These are phyloP conservation scores for Adansonia grandidieri DNA, from an alignment of 441 rosid species.

Conservation along the genomic window DNA sequence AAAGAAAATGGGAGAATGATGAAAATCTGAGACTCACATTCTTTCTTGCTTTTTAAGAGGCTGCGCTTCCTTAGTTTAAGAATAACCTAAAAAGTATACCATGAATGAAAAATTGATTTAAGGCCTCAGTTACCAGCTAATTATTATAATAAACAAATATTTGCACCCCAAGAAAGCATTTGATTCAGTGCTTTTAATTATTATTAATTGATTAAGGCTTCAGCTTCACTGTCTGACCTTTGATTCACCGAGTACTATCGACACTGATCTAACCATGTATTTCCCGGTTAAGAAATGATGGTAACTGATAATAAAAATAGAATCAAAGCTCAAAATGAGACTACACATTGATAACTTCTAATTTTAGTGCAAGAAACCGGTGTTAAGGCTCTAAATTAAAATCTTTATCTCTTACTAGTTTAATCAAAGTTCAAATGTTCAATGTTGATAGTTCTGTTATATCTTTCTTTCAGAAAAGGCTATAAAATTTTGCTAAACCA, in stretches of 20 bases:
- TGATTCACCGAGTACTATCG: conserved; percentile 52
- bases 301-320: background rate
- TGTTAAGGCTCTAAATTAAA: background rate
- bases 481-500: conserved; percentile 47
- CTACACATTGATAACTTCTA: background rate
- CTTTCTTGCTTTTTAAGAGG: conserved; percentile 68
- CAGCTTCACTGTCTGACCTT: conserved; percentile 49
- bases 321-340: background rate
- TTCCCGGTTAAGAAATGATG: conserved; percentile 52
- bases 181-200: background rate
- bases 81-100: conserved; percentile 55
- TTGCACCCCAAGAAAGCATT: background rate
- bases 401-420: background rate
- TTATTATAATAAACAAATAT: background rate
- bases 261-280: conserved; percentile 64
- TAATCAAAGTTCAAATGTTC: background rate
- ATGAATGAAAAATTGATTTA: background rate
- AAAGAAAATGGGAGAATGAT: conserved; percentile 5
- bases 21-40: conserved; percentile 48
- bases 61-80: conserved; percentile 64
- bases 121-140: background rate
- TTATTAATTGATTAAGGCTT: background rate
- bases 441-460: background rate
- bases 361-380: too few relatives aligned
- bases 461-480: background rate